Base-by-base conservation (phyloP, 2,329 filamentous ascomycete genomes). In the Ophiostoma populinum region DNA sequence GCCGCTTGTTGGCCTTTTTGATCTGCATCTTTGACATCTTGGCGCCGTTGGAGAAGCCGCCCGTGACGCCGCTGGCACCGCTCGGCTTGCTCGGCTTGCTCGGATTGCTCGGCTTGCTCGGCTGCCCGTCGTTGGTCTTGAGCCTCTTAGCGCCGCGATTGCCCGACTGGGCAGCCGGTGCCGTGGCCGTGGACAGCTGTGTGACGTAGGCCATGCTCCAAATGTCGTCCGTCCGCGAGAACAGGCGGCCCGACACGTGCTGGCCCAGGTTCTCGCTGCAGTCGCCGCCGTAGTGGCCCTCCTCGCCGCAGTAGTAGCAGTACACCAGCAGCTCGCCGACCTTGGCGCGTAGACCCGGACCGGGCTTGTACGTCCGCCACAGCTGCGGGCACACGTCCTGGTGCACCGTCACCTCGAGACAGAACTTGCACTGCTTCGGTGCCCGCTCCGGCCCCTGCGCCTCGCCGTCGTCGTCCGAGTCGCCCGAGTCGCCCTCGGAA, bases 251-350 rank as follows among this genome's bases (percentile, higher is more conserved):
- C 10, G 41, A 42, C 8, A 39, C 2, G 33, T 42, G 34, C 20
- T 31, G 20, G 13, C 43, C 43, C 1, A 41, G 40, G 22, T 51
- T 49, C 25, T 54, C 40, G 4, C 48, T 51, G 48, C 73, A 78
- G 37, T 74, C 70, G 10, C 61, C 56, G 2, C 67, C 65, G 46
- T 63, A 75, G 48, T 78, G 73, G 6, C 59, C 58, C 19, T 54
- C 46, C 11, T 49, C 50, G 18, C 70, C 72, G 45, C 73, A 78
- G 24, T 49, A 50, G 39, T 69, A 70, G 51, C 73, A 77, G 35
- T 59, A 65, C 1, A 59, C 52, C 0, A 59, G 58, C 15, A 77
- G 58, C 20, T 51, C 49, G 32, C 53, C 53, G 25, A 75, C 67
- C 40, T 59, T 69, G 38, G 55, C 57, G 32, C 61, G 53, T 11